These are phyloP conservation scores for Hypoxylon sp. DNA, from an alignment of 2,329 filamentous ascomycete genomes.

Conservation along the genomic window DNA sequence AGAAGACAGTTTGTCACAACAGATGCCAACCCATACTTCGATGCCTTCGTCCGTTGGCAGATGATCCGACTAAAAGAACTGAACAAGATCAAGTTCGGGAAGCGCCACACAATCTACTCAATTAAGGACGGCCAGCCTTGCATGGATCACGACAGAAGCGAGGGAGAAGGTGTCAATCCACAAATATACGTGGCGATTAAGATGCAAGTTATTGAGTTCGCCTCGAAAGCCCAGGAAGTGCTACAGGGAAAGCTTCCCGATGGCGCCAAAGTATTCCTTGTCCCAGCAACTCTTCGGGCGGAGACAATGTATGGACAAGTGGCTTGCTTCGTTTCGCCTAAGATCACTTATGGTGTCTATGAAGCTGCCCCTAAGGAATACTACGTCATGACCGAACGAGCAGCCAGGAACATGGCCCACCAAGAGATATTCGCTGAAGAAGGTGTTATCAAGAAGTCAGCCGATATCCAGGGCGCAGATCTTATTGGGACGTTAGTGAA, in stretches of 20 bases:
- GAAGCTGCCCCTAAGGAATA: slow-evolving; percentile 74
- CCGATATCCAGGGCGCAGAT: slow-evolving; percentile 81
- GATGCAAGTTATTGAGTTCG: slow-evolving; percentile 91
- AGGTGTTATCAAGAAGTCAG: slow-evolving; percentile 77
- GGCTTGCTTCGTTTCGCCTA: slow-evolving; percentile 94
- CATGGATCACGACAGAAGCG: slow-evolving; percentile 87
- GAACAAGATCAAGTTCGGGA: slow-evolving; percentile 93
- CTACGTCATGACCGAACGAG: slow-evolving; percentile 86
- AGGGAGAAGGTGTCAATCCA: slow-evolving; percentile 84
- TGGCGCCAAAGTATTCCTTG: slow-evolving; percentile 85
- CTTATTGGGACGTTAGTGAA: slow-evolving; percentile 90
- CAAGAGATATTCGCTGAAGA: slow-evolving; percentile 81
- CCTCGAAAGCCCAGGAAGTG: slow-evolving; percentile 78
- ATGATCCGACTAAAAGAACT: slow-evolving; percentile 93
- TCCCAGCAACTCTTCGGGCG: slow-evolving; percentile 91
- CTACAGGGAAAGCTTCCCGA: slow-evolving; percentile 84
- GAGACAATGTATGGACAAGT: slow-evolving; percentile 99
- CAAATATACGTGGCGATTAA: slow-evolving; percentile 96
- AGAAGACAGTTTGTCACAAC: slow-evolving; percentile 93
- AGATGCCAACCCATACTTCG: slow-evolving; percentile 96
- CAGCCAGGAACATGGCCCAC: slow-evolving; percentile 95
- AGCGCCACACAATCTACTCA: slow-evolving; percentile 92
- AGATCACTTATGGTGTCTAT: slow-evolving; percentile 90
- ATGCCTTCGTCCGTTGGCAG: slow-evolving; percentile 96
- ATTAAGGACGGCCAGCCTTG: slow-evolving; percentile 91